phyloP scores from a whole-genome alignment of 352 stramenopile species.

The Globisporangium viniferum region DNA sequence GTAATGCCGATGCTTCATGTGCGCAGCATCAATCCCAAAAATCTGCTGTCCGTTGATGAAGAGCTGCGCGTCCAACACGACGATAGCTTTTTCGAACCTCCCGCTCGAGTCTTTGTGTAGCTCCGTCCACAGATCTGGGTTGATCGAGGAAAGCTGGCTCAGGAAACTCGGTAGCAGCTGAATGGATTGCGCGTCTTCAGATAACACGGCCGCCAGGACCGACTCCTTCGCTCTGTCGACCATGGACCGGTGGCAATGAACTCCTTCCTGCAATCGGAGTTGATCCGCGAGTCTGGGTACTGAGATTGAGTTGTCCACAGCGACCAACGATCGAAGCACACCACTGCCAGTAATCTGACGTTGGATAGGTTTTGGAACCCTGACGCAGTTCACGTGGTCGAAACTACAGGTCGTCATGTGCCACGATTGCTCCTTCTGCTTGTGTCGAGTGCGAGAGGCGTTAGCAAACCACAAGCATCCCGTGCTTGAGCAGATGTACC shows the following conservation, averaged over 20 bases:
- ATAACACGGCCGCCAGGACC: not conserved
- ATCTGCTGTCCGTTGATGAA: not conserved
- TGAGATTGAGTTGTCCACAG: not conserved
- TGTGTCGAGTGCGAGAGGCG: not conserved
- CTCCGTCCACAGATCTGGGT: not conserved
- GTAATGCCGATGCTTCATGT: conserved; percentile 31
- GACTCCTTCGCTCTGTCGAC: not conserved
- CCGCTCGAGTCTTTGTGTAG: not conserved
- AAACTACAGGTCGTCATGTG: not conserved
- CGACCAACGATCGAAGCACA: not conserved
- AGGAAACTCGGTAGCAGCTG: not conserved
- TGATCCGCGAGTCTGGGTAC: not conserved
- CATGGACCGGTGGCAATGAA: not conserved
- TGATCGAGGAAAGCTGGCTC: not conserved
- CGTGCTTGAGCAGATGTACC: not conserved
- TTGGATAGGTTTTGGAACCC: not conserved
- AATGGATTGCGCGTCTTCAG: not conserved
- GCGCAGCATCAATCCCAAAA: not conserved
- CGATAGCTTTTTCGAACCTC: not conserved
- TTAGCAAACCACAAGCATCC: not conserved
- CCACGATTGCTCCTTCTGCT: not conserved
- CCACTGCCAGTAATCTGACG: not conserved
- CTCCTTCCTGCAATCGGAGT: not conserved
- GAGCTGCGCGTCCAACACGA: not conserved
- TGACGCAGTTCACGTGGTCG: not conserved